phyloP scores from a whole-genome alignment of 768 basidiomycete genomes.

The Leccinum barrowsii region DNA sequence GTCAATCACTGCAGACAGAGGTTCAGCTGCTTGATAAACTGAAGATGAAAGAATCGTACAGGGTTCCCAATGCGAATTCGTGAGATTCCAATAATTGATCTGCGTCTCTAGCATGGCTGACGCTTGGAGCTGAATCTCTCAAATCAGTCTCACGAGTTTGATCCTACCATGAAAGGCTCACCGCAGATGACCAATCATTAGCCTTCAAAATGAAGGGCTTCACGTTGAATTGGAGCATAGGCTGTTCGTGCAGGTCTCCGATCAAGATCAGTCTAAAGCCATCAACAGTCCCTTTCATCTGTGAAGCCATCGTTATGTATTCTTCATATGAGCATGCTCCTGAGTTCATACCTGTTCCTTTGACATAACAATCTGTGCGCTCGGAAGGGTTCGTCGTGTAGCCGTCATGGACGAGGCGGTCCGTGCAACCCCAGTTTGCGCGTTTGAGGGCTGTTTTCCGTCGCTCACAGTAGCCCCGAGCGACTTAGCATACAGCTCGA shows the following conservation, averaged over 20 bases:
- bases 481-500: constrained; percentile 62
- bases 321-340: not conserved
- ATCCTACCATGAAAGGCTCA: constrained; percentile 31
- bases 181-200: constrained; percentile 93
- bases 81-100: constrained; percentile 94
- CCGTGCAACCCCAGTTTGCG: constrained; percentile 1
- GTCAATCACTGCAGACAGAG: constrained; percentile 66
- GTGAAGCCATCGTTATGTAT: constrained; percentile 1
- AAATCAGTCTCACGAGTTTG: not conserved
- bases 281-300: constrained; percentile 85
- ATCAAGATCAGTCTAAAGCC: constrained; percentile 93
- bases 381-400: constrained; percentile 22
- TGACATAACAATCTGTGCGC: constrained; percentile 55
- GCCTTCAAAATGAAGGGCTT: constrained; percentile 80
- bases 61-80: constrained; percentile 98
- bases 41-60: constrained; percentile 38
- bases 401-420: constrained; percentile 4
- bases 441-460: constrained; percentile 7
- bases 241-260: constrained; percentile 92
- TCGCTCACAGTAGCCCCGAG: constrained; percentile 25
- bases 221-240: constrained; percentile 84
- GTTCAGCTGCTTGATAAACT: constrained; percentile 10
- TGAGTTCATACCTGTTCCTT: constrained; percentile 68
- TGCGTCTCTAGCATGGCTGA: constrained; percentile 76
- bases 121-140: constrained; percentile 63